Conservation (phyloP, 1,284 basidiomycete species). For the Cystobasidium sp. region DNA sequence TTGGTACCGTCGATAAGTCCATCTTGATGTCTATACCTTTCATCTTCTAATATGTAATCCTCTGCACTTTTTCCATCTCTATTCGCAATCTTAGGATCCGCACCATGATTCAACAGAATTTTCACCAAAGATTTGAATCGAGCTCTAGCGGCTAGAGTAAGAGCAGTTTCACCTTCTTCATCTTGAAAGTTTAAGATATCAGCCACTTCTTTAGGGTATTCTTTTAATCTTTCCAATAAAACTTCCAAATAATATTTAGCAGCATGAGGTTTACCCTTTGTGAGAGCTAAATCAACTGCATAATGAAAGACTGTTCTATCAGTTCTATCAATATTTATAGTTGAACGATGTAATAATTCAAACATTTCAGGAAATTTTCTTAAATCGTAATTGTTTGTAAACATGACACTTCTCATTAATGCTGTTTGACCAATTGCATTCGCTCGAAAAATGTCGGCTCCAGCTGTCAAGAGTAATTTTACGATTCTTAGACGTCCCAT, state of each 20-base stretch:
- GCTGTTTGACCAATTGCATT: conserved; percentile 97
- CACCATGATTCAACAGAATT: conserved; percentile 92
- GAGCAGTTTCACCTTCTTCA: conserved; percentile 96
- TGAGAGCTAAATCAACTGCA: conserved; percentile 96
- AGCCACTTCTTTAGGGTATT: conserved; percentile 93
- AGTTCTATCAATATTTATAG: conserved; percentile 97
- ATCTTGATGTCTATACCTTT: conserved; percentile 73
- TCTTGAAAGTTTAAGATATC: conserved; percentile 99
- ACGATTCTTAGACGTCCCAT: conserved; percentile 98
- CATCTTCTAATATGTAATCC: conserved; percentile 98
- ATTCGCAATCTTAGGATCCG: conserved; percentile 94
- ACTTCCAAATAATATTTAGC: conserved; percentile 99
- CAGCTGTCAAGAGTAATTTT: conserved; percentile 89
- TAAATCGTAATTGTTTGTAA: conserved; percentile 99
- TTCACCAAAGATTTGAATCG: conserved; percentile 96
- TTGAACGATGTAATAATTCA: conserved; percentile 93
- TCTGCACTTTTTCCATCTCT: conserved; percentile 96
- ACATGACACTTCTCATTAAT: conserved; percentile 99
- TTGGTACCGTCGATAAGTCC: conserved; percentile 12
- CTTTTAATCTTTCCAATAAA: conserved; percentile 82
- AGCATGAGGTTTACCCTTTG: conserved; percentile 96
- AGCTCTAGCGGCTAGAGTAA: conserved; percentile 95
- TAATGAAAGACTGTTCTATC: conserved; percentile 99
- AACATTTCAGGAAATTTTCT: conserved; percentile 98
- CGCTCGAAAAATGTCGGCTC: conserved; percentile 95